A percentile compares a stretch with the other conserved stretches of the same genome.
phyloP scores from a whole-genome alignment of 2,329 filamentous ascomycete genomes.

The Dactylonectria estremocensis region DNA sequence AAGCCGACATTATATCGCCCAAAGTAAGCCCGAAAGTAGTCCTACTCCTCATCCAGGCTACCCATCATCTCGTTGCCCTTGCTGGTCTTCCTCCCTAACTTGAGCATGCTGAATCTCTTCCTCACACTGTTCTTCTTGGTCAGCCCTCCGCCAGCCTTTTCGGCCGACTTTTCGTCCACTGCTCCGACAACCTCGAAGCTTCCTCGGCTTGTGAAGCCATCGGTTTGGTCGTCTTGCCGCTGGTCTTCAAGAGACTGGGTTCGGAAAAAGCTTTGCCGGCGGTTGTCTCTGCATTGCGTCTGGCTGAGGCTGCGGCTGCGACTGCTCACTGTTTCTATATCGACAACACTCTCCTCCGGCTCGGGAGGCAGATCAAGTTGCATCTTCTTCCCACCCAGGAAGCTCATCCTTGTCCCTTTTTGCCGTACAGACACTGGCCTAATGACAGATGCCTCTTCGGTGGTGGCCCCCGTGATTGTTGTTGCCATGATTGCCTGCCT shows the following conservation, averaged over 20 bases:
- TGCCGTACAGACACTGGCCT: constrained; percentile 67
- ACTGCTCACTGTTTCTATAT: constrained; percentile 52
- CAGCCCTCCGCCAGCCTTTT: constrained; percentile 51
- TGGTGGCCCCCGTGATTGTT: constrained; percentile 53
- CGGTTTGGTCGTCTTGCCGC: constrained; percentile 41
- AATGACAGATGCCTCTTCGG: constrained; percentile 66
- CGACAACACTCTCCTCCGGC: constrained; percentile 49
- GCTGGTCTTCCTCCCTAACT: constrained; percentile 79
- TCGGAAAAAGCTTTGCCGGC: constrained; percentile 63
- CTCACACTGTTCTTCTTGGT: constrained; percentile 76
- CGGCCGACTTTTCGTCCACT: constrained; percentile 43
- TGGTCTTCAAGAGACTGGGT: constrained; percentile 53
- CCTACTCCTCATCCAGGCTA: constrained; percentile 70
- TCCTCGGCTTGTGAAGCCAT: constrained; percentile 46
- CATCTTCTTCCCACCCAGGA: constrained; percentile 69
- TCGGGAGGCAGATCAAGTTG: constrained; percentile 51
- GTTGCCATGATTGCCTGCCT: constrained; percentile 53
- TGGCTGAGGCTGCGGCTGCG: constrained; percentile 49
- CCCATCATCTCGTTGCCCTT: constrained; percentile 68
- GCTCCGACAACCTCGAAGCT: constrained; percentile 49
- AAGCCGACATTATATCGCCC: constrained; percentile 45
- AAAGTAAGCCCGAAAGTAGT: constrained; percentile 53
- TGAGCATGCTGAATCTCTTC: constrained; percentile 85
- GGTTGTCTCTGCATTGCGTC: constrained; percentile 49
- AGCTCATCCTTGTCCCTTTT: constrained; percentile 70